A percentile compares a stretch with the other conserved stretches of the same genome.
Evolutionary conservation across 1,139 yeast species (phyloP).

Genomic region (Candida sanyaensis): DNA sequence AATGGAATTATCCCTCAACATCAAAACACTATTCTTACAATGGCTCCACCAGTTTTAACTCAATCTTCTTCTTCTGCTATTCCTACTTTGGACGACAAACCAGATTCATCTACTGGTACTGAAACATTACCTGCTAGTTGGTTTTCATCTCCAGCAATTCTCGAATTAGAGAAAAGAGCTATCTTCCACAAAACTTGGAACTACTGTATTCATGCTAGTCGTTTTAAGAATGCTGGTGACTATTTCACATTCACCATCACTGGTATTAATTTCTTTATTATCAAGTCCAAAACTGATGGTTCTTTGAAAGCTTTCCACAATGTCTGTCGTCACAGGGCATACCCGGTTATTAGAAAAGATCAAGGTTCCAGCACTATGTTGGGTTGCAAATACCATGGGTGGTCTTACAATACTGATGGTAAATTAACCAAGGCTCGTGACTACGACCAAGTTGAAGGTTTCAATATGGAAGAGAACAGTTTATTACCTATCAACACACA

Average conservation of each 20-base stretch:
- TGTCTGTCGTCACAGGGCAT: slow-evolving; percentile 65
- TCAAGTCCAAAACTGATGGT: slow-evolving; percentile 52
- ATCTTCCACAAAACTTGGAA: slow-evolving; percentile 60
- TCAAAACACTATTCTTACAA: not conserved
- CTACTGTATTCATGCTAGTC: slow-evolving; percentile 49
- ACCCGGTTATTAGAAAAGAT: slow-evolving; percentile 59
- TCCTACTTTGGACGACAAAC: not conserved
- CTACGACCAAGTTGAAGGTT: slow-evolving; percentile 59
- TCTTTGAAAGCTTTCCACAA: slow-evolving; percentile 60
- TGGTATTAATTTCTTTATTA: slow-evolving; percentile 57
- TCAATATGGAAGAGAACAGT: slow-evolving; percentile 55
- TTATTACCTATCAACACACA: slow-evolving; percentile 56
- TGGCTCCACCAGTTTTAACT: slow-evolving; percentile 7
- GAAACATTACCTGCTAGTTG: slow-evolving; percentile 67
- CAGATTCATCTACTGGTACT: slow-evolving; percentile 41
- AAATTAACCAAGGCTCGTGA: slow-evolving; percentile 60
- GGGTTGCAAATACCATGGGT: slow-evolving; percentile 67
- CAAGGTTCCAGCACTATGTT: slow-evolving; percentile 57
- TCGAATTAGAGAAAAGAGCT: slow-evolving; percentile 58
- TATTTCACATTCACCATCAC: slow-evolving; percentile 51
- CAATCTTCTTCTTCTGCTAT: slow-evolving; percentile 1
- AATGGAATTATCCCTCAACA: too few species aligned
- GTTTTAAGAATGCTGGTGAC: slow-evolving; percentile 59
- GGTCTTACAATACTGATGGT: slow-evolving; percentile 64
- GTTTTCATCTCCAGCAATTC: slow-evolving; percentile 62